Evolutionary conservation across 2,329 filamentous ascomycete genomes (phyloP).

Genomic region (Colletotrichum musicola): DNA sequence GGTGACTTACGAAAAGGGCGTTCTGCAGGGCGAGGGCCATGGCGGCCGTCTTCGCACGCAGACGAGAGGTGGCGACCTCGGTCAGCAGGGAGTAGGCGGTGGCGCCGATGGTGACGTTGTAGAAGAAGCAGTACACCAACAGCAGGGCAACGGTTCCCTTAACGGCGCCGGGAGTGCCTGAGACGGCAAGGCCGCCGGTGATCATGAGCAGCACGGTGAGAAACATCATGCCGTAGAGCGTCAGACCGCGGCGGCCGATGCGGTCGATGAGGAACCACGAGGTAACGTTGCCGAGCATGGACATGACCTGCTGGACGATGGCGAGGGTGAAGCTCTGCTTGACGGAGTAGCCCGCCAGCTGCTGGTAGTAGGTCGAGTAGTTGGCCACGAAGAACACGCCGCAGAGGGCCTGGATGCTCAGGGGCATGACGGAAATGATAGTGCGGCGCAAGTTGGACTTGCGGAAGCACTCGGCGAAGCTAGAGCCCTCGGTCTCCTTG

Average conservation of each 20-base stretch:
- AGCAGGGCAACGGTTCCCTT: constrained; percentile 51
- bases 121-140: constrained; percentile 53
- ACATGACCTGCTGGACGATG: constrained; percentile 45
- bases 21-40: constrained; percentile 52
- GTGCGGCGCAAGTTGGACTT: constrained; percentile 54
- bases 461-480: constrained; percentile 55
- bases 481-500: constrained; percentile 52
- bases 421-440: constrained; percentile 52
- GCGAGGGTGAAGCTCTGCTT: constrained; percentile 51
- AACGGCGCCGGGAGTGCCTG: constrained; percentile 28
- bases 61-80: constrained; percentile 52
- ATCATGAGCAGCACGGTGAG: constrained; percentile 47
- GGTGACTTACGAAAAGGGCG: constrained; percentile 44
- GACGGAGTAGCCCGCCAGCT: constrained; percentile 55
- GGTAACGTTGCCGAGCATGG: constrained; percentile 48
- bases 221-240: constrained; percentile 48
- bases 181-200: constrained; percentile 46
- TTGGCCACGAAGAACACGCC: constrained; percentile 51
- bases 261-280: constrained; percentile 50
- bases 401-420: constrained; percentile 51
- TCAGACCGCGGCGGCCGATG: constrained; percentile 47
- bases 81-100: constrained; percentile 53
- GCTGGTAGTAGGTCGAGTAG: constrained; percentile 56
- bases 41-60: constrained; percentile 54
- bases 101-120: constrained; percentile 55